These are phyloP conservation scores for Ormosia emarginata DNA, from an alignment of 306 rosid species.

Conservation along the genomic window DNA sequence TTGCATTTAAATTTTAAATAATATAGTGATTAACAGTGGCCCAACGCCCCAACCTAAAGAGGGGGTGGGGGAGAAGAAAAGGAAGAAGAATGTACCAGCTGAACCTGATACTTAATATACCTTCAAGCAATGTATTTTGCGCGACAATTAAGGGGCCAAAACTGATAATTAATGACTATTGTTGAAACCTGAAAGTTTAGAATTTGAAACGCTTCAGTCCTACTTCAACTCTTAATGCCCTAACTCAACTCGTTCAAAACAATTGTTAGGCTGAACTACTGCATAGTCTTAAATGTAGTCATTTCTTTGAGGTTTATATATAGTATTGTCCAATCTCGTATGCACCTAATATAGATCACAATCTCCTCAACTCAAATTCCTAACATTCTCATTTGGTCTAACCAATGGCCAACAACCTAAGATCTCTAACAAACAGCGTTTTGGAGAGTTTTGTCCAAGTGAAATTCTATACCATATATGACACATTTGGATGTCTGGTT, in stretches of 20 bases:
- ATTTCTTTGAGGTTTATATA: no score
- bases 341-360: not conserved
- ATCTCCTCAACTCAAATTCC: not conserved
- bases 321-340: not conserved
- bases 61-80: not conserved
- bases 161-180: not conserved
- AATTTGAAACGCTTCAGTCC: not conserved
- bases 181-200: not conserved
- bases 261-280: not conserved
- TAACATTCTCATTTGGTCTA: not conserved
- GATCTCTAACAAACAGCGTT: not conserved
- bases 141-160: not conserved
- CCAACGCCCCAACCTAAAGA: not conserved
- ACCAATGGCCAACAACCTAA: not conserved
- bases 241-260: not conserved
- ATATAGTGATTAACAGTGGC: not conserved
- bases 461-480: not conserved
- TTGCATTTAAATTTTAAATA: not conserved
- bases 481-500: not conserved
- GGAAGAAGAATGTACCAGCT: not conserved
- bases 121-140: no score
- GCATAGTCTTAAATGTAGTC: no score
- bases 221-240: not conserved
- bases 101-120: not conserved
- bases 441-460: not conserved